Evolutionary conservation across 352 stramenopile genomes (phyloP), one percentile per base, ranked within the genome.

Genomic region (Phytophthora podocarpi): DNA sequence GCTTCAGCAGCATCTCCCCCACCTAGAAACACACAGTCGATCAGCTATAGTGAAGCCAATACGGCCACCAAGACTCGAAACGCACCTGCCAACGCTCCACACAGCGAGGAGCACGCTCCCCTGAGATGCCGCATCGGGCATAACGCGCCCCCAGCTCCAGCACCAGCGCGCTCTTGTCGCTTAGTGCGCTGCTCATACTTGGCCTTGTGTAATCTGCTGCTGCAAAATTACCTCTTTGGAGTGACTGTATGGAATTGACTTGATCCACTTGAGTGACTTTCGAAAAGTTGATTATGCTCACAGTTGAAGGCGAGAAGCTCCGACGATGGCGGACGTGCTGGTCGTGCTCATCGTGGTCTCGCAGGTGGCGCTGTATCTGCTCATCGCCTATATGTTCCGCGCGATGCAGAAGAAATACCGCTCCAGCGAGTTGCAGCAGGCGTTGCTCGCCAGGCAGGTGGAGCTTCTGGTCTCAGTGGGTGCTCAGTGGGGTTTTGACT

Each of bases 111-210:
- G 80, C 76, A 18, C 84, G 79, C 70, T 96, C 87, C 39, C 85
- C 83, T 8, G 87, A 88, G 39, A 96, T 56, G 13, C 87, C 87
- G 51, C 74, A 84, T 54, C 86, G 82, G 35, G 87, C 58, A 69
- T 80, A 93, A 36, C 80, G 82, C 15, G 66, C 60, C 35, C 87
- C 87, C 26, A 96, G 50, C 59, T 96, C 87, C 48, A 96, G 62
- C 64, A 96, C 85, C 42, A 96, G 78, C 73, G 82, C 72, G 41
- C 58, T 80, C 72, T 84, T 86, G 53, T 86, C 77, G 46, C 50
- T 67, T 32, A 58, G 32, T 18, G 56, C 43, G 63, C 57, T 64
- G 53, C 51, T 70, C 68, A 76, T 73, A 9, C 16, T 45, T 23
- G 23, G n/a, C n/a, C n/a, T n/a, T n/a, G 11, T 47, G 39, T 27